Percentiles rank a stretch among this genome's conserved stretches.
These are phyloP conservation scores for Paraphoma chrysanthemicola DNA, from an alignment of 2,329 filamentous ascomycete genomes.

Conservation along the genomic window DNA sequence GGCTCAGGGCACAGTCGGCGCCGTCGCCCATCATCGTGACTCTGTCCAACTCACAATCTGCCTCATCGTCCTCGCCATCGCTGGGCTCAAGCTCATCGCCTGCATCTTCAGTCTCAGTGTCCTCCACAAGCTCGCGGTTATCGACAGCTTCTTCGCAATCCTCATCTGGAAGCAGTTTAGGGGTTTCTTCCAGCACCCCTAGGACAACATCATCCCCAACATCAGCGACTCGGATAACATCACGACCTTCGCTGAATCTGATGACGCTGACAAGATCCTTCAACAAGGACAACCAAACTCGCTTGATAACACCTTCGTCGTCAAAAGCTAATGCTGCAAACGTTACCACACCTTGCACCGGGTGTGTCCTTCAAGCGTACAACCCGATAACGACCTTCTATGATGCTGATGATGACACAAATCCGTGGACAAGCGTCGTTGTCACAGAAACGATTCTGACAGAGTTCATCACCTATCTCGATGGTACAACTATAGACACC, in stretches of 20 bases:
- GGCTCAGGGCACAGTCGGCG: conserved; percentile 1
- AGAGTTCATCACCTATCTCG: conserved; percentile 31
- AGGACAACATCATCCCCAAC: neutral
- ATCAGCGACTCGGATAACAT: neutral
- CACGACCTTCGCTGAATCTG: neutral
- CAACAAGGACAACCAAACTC: neutral
- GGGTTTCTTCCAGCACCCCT: neutral
- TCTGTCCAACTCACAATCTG: neutral
- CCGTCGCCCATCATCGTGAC: conserved; percentile 2
- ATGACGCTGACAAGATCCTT: neutral
- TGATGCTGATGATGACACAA: conserved; percentile 1
- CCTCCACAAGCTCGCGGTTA: neutral
- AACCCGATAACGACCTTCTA: conserved; percentile 31
- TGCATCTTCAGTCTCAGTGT: neutral
- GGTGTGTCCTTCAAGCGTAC: conserved; percentile 37
- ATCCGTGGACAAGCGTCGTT: conserved; percentile 27
- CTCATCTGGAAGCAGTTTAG: neutral
- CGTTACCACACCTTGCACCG: conserved; percentile 31
- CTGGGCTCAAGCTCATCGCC: neutral
- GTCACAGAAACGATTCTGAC: conserved; percentile 37
- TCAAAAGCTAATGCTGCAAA: conserved; percentile 1
- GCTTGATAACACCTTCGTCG: neutral
- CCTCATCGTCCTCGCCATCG: neutral
- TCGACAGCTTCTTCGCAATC: neutral
- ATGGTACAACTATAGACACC: conserved; percentile 33